A percentile compares a stretch with the other conserved stretches of the same genome.
Conservation (phyloP, 768 basidiomycete species). For the Pleurotus tuber-regium region DNA sequence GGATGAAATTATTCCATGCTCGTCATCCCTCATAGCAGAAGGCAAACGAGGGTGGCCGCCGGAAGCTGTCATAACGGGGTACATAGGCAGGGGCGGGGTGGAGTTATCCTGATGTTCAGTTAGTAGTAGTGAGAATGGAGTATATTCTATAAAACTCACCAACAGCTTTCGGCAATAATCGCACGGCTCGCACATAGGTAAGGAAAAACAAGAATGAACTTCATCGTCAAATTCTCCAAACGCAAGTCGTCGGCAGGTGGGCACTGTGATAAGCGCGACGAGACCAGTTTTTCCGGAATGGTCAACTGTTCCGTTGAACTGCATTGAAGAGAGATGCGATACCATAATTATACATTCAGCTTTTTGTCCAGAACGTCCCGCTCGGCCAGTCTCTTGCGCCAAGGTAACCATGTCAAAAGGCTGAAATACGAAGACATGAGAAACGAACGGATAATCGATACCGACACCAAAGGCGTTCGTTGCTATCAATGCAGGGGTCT, state of each 20-base stretch:
- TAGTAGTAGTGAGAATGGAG: too few relatives aligned
- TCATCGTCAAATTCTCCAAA: not conserved
- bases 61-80: too few relatives aligned
- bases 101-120: too few relatives aligned
- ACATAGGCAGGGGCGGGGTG: too few relatives aligned
- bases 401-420: not conserved
- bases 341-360: not conserved
- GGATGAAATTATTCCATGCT: too few relatives aligned
- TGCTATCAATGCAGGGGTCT: not conserved
- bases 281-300: not conserved
- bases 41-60: too few relatives aligned
- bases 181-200: too few relatives aligned
- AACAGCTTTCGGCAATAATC: too few relatives aligned
- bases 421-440: not conserved
- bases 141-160: too few relatives aligned
- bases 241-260: not conserved
- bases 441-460: constrained; percentile 5
- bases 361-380: not conserved
- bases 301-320: not conserved
- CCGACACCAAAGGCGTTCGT: constrained; percentile 9
- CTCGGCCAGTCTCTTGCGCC: constrained; percentile 5
- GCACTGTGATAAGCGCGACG: not conserved
- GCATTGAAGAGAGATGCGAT: not conserved
- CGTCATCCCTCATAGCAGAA: too few relatives aligned
- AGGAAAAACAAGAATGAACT: too few relatives aligned